phyloP scores from a whole-genome alignment of 2,329 filamentous ascomycete genomes.

The Penicillium nordicum region DNA sequence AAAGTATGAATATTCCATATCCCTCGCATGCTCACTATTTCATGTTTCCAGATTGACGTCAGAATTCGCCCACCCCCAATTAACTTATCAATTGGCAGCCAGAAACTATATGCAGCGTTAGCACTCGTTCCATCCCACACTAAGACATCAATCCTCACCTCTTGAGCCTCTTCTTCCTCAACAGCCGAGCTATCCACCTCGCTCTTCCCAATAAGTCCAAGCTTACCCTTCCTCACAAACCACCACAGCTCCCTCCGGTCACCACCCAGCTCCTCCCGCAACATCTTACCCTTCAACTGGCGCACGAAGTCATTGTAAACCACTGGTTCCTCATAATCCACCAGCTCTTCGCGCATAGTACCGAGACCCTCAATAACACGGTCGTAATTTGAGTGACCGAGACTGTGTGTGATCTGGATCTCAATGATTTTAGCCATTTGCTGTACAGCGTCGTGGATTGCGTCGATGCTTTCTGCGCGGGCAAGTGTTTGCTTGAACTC shows the following conservation, averaged over 20 bases:
- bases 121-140: neutral
- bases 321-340: constrained; percentile 69
- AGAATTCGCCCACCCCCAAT: neutral
- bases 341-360: constrained; percentile 73
- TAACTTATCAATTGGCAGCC: neutral
- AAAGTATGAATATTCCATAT: neutral
- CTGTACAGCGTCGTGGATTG: constrained; percentile 64
- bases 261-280: constrained; percentile 68
- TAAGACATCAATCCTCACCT: constrained; percentile 35
- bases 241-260: constrained; percentile 82
- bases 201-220: constrained; percentile 69
- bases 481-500: constrained; percentile 81
- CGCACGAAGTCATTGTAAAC: constrained; percentile 73
- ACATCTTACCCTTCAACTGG: constrained; percentile 67
- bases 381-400: constrained; percentile 72
- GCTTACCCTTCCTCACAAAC: constrained; percentile 60
- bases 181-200: constrained; percentile 64
- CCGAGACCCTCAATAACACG: constrained; percentile 71
- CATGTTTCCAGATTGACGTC: neutral
- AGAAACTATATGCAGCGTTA: constrained; percentile 7
- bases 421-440: constrained; percentile 73
- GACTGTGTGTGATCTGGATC: constrained; percentile 65
- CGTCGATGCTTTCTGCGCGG: constrained; percentile 56
- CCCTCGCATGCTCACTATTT: neutral
- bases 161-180: constrained; percentile 66